Evolutionary conservation across 1,284 basidiomycete genomes (phyloP), one percentile per base, ranked within the genome.

Genomic region (Marasmius sp.): DNA sequence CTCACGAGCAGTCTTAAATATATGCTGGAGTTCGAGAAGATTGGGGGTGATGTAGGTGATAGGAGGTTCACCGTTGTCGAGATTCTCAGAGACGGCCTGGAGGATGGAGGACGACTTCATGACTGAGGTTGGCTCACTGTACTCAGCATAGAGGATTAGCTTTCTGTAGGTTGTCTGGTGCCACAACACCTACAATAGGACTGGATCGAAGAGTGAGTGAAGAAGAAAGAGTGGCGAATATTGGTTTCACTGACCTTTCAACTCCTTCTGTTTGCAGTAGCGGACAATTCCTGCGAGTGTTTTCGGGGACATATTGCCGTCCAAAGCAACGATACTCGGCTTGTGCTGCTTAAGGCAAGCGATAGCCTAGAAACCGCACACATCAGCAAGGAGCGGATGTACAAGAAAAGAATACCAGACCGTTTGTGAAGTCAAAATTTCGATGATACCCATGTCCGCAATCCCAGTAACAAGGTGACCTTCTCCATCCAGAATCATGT

Each of bases 101-200:
- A 96, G 71, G 51, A 98, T 85, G 2, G 82, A 79, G 1, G 80
- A 78, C 2, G 92, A 89, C 76, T 98, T 98, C 37, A 83, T 76
- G 10, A 91, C 81, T 0, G 95, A 97, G 0, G 96, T 98, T 0
- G 96, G 95, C 75, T 98, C 89, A 68, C 88, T 90, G 64, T n/a
- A 7, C 8, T 22, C 16, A 20, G 16, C 45, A 47, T 8, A 2
- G 45, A n/a, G 3, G 34, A 18, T 14, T 36, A 36, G 34, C 34
- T 36, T 20, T 12, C 18, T 14, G 16, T 38, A 16, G 1, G 16
- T 10, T 5, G 16, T 34, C 16, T 36, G 20, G 20, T 27, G 38
- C 2, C 38, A 64, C 49, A 18, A 60, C 59, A 47, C 86, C 67
- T 70, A 89, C 87, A 86, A 90, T 70, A 90, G 83, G 22, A 80